A percentile compares a stretch with the other conserved stretches of the same genome.
Conservation (phyloP, 768 basidiomycete species). For the Tephrocybe rancida region DNA sequence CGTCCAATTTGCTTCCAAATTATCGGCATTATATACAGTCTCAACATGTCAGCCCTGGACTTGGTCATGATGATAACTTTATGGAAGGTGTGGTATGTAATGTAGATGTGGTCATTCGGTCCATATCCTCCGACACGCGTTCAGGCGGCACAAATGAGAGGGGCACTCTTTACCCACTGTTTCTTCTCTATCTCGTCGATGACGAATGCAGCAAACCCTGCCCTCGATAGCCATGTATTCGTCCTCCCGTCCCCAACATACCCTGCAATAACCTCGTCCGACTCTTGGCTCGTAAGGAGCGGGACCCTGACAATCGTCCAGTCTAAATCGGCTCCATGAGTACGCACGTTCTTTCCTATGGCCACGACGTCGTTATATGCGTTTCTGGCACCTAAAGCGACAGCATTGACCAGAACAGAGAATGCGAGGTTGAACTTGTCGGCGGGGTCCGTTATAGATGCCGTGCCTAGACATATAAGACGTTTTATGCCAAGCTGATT, state of each 20-base stretch:
- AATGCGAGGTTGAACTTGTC: constrained; percentile 58
- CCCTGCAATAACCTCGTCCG: constrained; percentile 54
- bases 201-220: constrained; percentile 63
- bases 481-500: constrained; percentile 51
- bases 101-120: background rate
- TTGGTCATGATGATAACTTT: no score
- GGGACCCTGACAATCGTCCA: constrained; percentile 79
- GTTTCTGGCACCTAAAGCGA: constrained; percentile 44
- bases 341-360: constrained; percentile 57
- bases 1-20: no score
- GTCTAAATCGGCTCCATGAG: constrained; percentile 49
- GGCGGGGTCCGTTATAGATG: constrained; percentile 60
- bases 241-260: constrained; percentile 68
- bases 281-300: constrained; percentile 50
- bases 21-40: no score
- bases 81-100: no score
- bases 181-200: constrained; percentile 56
- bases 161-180: constrained; percentile 61
- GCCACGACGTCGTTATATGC: constrained; percentile 74
- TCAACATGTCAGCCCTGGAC: no score
- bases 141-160: constrained; percentile 35
- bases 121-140: background rate
- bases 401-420: constrained; percentile 41
- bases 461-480: constrained; percentile 67
- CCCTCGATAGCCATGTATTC: constrained; percentile 50